Evolutionary conservation across 2,329 filamentous ascomycete species (phyloP).

Genomic region (Neonectria punicea): DNA sequence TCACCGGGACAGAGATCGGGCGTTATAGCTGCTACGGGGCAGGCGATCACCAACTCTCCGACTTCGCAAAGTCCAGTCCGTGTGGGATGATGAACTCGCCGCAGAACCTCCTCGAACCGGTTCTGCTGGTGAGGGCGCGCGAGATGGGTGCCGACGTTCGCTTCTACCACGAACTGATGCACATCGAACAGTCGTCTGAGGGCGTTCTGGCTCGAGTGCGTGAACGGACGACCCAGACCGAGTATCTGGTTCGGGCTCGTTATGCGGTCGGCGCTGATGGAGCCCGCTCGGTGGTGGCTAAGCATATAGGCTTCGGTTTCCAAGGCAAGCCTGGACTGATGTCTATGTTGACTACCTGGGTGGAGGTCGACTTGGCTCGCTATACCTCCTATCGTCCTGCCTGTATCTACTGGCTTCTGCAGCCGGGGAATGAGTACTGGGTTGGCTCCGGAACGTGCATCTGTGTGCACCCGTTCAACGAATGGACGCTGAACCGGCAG

Average conservation of each 20-base stretch:
- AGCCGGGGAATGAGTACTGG: constrained; percentile 27
- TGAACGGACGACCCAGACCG: constrained; percentile 17
- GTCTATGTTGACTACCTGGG: constrained; percentile 24
- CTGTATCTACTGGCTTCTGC: constrained; percentile 27
- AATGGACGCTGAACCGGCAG: constrained; percentile 27
- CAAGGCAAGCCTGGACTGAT: constrained; percentile 26
- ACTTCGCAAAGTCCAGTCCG: too few species aligned
- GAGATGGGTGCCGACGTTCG: too few species aligned
- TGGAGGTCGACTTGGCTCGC: constrained; percentile 19
- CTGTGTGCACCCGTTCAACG: constrained; percentile 20
- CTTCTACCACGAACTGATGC: too few species aligned
- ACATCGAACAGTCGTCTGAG: too few species aligned
- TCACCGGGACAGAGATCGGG: constrained; percentile 25
- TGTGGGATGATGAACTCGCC: too few species aligned
- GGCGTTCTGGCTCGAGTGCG: constrained; percentile 25
- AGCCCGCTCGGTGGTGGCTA: constrained; percentile 27
- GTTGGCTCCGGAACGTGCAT: constrained; percentile 26
- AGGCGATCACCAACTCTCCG: too few species aligned
- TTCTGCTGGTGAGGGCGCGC: too few species aligned
- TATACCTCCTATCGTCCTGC: constrained; percentile 24
- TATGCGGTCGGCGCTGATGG: constrained; percentile 29
- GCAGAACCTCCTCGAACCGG: too few species aligned
- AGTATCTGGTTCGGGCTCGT: constrained; percentile 23
- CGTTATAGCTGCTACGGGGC: too few species aligned
- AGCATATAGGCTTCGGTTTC: constrained; percentile 23